phyloP scores from a whole-genome alignment of 2,329 filamentous ascomycete species.

The Venturiaceae sp. region DNA sequence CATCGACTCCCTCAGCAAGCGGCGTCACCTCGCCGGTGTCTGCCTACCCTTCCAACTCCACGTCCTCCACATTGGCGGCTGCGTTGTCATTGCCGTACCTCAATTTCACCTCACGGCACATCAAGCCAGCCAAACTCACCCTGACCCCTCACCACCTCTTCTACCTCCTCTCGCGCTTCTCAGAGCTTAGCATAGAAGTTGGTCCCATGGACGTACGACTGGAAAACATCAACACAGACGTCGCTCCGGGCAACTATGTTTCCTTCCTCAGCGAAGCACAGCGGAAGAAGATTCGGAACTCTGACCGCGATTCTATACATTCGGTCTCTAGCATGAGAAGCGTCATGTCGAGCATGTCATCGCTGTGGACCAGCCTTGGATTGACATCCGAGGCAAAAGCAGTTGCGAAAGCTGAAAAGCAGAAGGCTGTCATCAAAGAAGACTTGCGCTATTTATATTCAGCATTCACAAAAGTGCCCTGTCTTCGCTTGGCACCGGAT shows the following conservation, averaged over 20 bases:
- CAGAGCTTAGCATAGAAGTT: slow-evolving; percentile 81
- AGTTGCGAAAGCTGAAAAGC: slow-evolving; percentile 75
- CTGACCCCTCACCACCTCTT: slow-evolving; percentile 95
- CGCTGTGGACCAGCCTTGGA: slow-evolving; percentile 82
- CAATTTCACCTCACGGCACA: slow-evolving; percentile 71
- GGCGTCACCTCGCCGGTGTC: slow-evolving; percentile 38
- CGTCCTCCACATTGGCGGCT: slow-evolving; percentile 64
- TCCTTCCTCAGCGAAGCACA: slow-evolving; percentile 85
- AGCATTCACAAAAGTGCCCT: slow-evolving; percentile 96
- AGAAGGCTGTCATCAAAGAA: slow-evolving; percentile 73
- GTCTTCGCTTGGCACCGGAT: slow-evolving; percentile 81
- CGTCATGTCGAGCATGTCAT: slow-evolving; percentile 94
- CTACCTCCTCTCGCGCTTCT: slow-evolving; percentile 90
- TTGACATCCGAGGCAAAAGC: slow-evolving; percentile 60
- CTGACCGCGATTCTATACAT: slow-evolving; percentile 83
- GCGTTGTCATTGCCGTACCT: slow-evolving; percentile 81
- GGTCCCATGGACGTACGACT: slow-evolving; percentile 94
- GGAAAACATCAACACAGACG: slow-evolving; percentile 86
- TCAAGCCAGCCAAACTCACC: slow-evolving; percentile 85
- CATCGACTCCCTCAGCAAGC: slow-evolving; percentile 38
- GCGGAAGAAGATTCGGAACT: slow-evolving; percentile 65
- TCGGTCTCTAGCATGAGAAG: slow-evolving; percentile 95
- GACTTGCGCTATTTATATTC: slow-evolving; percentile 97
- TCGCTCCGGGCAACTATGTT: slow-evolving; percentile 83
- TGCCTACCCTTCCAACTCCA: slow-evolving; percentile 51